Evolutionary conservation across 2,329 filamentous ascomycete genomes (phyloP).

Genomic region (Cercospora sp.): DNA sequence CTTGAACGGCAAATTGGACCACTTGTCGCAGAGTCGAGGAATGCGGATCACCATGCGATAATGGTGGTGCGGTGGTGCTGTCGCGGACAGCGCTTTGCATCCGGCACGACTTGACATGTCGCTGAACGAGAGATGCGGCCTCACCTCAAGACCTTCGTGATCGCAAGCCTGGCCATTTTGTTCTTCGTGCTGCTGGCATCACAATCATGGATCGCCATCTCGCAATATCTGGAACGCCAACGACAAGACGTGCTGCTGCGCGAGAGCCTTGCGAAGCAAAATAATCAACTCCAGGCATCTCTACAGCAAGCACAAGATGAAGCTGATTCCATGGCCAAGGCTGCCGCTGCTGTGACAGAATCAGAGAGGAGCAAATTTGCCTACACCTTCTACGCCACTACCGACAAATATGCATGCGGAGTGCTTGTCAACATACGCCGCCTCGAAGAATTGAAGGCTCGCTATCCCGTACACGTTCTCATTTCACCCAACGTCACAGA

Average conservation of each 20-base stretch:
- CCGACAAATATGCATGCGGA: conserved; percentile 34
- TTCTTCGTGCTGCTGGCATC: background rate
- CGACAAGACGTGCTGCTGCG: background rate
- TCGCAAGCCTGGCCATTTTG: background rate
- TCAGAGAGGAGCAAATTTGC: conserved; percentile 20
- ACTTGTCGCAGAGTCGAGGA: background rate
- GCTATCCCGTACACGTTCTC: conserved; percentile 33
- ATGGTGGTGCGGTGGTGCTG: background rate
- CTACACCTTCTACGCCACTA: conserved; percentile 37
- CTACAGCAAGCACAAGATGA: conserved; percentile 3
- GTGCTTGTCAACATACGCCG: conserved; percentile 36
- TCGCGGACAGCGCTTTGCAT: background rate
- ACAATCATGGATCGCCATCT: conserved; percentile 1
- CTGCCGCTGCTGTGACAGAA: background rate
- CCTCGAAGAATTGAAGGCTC: conserved; percentile 25
- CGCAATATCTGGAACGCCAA: background rate
- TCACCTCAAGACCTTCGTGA: background rate
- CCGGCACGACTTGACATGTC: background rate
- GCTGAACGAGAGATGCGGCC: conserved; percentile 3
- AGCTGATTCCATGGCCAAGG: background rate
- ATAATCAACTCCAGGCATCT: background rate
- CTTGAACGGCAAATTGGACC: background rate
- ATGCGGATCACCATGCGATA: background rate
- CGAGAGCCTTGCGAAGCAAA: background rate
- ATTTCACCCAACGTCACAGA: conserved; percentile 23